Evolutionary conservation across 225 moss, liverwort and hornwort species (phyloP).

Genomic region (Antitrichia curtipendula): DNA sequence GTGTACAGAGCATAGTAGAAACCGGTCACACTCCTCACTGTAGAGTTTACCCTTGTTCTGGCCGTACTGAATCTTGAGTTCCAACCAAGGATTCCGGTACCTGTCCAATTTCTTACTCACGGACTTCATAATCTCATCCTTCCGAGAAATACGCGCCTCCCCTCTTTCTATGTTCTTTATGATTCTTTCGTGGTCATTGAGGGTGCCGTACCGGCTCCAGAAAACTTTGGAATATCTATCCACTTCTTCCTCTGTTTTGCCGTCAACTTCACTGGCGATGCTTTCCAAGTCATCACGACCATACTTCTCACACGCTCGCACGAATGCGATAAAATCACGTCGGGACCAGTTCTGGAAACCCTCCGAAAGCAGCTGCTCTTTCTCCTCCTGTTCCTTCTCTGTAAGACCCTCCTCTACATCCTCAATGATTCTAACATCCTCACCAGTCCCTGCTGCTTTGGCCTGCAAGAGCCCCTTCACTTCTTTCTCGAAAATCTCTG

Average conservation of each 20-base stretch:
- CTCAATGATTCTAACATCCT: conserved; percentile 73
- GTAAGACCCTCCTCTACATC: conserved; percentile 87
- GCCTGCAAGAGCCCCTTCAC: conserved; percentile 85
- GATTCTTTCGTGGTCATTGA: conserved; percentile 86
- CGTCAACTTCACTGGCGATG: conserved; percentile 86
- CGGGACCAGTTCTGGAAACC: conserved; percentile 95
- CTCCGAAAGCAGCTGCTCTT: conserved; percentile 84
- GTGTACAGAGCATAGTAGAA: conserved; percentile 83
- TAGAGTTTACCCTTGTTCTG: conserved; percentile 98
- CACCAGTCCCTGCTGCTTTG: conserved; percentile 68
- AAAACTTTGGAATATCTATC: conserved; percentile 84
- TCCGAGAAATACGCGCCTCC: conserved; percentile 82
- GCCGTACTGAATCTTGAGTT: conserved; percentile 94
- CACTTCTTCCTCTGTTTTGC: conserved; percentile 90
- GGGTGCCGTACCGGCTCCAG: conserved; percentile 72
- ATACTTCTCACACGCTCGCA: conserved; percentile 95
- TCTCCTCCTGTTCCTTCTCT: conserved; percentile 82
- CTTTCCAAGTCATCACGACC: conserved; percentile 79
- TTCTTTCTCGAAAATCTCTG: conserved; percentile 97
- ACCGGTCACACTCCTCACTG: conserved; percentile 95
- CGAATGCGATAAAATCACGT: conserved; percentile 89
- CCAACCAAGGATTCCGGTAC: conserved; percentile 98
- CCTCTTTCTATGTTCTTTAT: conserved; percentile 97
- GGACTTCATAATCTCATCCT: conserved; percentile 98
- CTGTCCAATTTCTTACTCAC: conserved; percentile 94